phyloP scores from a whole-genome alignment of 176 grass and related monocot genomes.

The Phoenix roebelenii region DNA sequence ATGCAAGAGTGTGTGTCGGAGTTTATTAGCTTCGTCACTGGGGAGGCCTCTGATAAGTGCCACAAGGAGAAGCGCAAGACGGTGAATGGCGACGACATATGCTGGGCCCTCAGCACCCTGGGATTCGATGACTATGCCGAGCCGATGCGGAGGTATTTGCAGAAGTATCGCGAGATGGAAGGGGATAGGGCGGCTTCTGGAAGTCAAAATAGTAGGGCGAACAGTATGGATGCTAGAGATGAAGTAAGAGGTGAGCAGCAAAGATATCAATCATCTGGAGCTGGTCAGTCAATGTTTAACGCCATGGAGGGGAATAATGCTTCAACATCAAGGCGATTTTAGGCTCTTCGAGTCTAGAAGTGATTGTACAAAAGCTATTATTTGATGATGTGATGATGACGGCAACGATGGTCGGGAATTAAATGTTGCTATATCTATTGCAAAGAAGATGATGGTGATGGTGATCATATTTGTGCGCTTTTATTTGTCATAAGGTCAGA shows the following conservation, averaged over 20 bases:
- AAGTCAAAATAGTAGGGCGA: too few species aligned
- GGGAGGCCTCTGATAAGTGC: constrained; percentile 7
- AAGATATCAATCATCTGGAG: not conserved
- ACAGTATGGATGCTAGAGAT: too few species aligned
- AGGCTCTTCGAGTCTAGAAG: not conserved
- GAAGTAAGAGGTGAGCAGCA: too few species aligned
- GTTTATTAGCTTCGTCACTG: too few species aligned
- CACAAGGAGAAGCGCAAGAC: constrained; percentile 16
- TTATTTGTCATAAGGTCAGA: too few species aligned
- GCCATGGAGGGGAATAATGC: constrained; percentile 1
- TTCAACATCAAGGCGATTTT: constrained; percentile 1
- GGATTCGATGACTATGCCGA: constrained; percentile 9
- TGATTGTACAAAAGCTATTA: not conserved
- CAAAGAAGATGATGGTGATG: not conserved
- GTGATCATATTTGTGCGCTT: not conserved
- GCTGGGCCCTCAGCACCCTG: constrained; percentile 9
- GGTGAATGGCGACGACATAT: constrained; percentile 13
- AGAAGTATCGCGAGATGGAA: constrained; percentile 8
- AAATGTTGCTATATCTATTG: not conserved
- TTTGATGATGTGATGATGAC: not conserved
- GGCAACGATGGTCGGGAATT: not conserved
- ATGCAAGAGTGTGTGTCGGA: too few species aligned
- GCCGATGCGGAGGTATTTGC: constrained; percentile 9
- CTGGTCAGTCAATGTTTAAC: constrained; percentile 1
- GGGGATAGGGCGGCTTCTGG: not conserved